phyloP scores from a whole-genome alignment of 257 asterid genomes.

The Orobanche coerulescens region DNA sequence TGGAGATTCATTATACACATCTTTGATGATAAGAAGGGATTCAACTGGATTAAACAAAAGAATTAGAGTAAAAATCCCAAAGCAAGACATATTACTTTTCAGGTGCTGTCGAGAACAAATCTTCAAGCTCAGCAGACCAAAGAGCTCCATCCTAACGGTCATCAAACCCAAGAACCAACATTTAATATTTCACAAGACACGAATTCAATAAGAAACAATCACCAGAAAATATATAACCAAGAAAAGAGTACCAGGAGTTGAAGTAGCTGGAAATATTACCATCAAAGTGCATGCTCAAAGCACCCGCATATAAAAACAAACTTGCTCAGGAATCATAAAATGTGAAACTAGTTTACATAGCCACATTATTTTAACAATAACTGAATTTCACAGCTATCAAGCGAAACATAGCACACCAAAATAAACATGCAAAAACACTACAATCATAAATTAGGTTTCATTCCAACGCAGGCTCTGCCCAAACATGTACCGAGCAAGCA shows the following conservation, averaged over 20 bases:
- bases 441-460: not conserved
- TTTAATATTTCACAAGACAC: slow-evolving; percentile 14
- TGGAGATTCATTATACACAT: not conserved
- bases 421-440: not conserved
- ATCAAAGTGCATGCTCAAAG: not conserved
- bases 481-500: not conserved
- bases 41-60: slow-evolving; percentile 7
- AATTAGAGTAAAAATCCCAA: slow-evolving; percentile 1
- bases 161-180: slow-evolving; percentile 28
- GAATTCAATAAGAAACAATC: slow-evolving; percentile 2
- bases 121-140: slow-evolving; percentile 77
- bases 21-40: slow-evolving; percentile 5
- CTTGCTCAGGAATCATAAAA: not conserved
- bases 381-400: not conserved
- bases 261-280: slow-evolving; percentile 5
- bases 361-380: not conserved
- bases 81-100: slow-evolving; percentile 63
- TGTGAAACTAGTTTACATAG: not conserved
- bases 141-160: slow-evolving; percentile 81
- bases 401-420: not conserved
- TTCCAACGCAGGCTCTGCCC: not conserved
- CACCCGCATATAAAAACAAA: not conserved
- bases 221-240: not conserved
- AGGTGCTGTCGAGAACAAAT: slow-evolving; percentile 90
- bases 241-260: not conserved